phyloP scores from a whole-genome alignment of 2,329 filamentous ascomycete genomes.

The Aspergillus ochraceus region DNA sequence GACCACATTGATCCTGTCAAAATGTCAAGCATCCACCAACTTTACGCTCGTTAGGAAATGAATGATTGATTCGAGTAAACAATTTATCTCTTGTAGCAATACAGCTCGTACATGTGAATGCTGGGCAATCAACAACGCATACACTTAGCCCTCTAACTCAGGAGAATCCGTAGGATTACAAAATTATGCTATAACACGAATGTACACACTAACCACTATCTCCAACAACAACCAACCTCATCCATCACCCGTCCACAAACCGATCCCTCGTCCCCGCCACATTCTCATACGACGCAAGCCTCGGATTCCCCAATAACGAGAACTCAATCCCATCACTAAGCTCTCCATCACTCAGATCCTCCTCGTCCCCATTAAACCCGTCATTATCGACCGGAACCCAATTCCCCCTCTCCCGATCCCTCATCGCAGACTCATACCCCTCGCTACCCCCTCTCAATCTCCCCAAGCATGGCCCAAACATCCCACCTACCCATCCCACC shows the following conservation, averaged over 20 bases:
- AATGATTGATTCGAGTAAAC: neutral
- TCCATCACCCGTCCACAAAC: neutral
- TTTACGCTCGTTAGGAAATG: neutral
- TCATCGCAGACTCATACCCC: neutral
- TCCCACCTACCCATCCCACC: too few species aligned
- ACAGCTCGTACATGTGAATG: neutral
- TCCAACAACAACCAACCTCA: too few species aligned
- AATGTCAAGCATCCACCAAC: neutral
- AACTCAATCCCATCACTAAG: conserved; percentile 12
- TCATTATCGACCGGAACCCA: conserved; percentile 8
- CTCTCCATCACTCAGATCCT: conserved; percentile 15
- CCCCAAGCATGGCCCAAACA: neutral
- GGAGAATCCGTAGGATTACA: too few species aligned
- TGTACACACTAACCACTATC: too few species aligned
- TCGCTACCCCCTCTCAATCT: neutral
- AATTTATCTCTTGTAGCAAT: neutral
- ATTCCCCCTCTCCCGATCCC: conserved; percentile 1
- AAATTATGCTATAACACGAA: too few species aligned
- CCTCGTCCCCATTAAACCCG: conserved; percentile 8
- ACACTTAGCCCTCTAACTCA: neutral
- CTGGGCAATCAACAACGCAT: neutral
- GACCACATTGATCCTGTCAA: neutral
- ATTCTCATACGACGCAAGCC: conserved; percentile 1
- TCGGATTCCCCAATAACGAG: conserved; percentile 10
- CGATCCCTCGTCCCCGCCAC: neutral